Conservation (phyloP, 2,329 filamentous ascomycete genomes). For the Madurella mycetomatis region DNA sequence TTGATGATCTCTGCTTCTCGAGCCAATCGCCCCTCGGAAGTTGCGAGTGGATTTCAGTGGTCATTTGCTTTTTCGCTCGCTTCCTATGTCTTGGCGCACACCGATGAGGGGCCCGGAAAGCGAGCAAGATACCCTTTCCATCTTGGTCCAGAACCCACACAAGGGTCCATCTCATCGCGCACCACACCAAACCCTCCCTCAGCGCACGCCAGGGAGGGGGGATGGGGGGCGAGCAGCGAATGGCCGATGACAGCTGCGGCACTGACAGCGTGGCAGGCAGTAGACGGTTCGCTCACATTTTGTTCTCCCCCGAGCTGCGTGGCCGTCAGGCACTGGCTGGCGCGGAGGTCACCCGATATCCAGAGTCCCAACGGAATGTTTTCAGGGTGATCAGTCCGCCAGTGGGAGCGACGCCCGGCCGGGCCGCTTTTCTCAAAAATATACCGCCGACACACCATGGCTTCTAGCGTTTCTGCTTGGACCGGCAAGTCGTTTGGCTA, state of each 20-base stretch:
- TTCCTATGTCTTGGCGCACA: too few species aligned
- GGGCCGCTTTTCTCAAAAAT: neutral
- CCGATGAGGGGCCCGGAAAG: too few species aligned
- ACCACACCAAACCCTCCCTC: neutral
- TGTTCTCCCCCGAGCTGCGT: constrained; percentile 14
- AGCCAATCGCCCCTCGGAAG: too few species aligned
- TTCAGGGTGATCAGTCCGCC: neutral
- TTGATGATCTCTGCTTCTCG: too few species aligned
- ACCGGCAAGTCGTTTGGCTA: too few species aligned
- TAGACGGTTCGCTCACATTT: neutral
- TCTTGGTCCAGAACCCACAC: too few species aligned
- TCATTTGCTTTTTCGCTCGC: too few species aligned
- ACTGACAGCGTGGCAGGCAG: constrained; percentile 11
- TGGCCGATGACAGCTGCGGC: neutral
- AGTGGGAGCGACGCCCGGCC: neutral
- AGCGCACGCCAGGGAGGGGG: neutral
- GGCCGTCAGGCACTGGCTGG: constrained; percentile 22
- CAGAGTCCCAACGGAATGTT: neutral
- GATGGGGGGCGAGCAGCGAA: neutral
- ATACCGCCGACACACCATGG: neutral
- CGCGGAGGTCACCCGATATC: constrained; percentile 15
- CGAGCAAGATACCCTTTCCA: too few species aligned
- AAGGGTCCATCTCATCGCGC: too few species aligned
- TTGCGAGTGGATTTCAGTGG: too few species aligned
- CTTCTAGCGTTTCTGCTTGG: too few species aligned